These are phyloP conservation scores for Sindora glabra DNA, from an alignment of 306 rosid species.

Conservation along the genomic window DNA sequence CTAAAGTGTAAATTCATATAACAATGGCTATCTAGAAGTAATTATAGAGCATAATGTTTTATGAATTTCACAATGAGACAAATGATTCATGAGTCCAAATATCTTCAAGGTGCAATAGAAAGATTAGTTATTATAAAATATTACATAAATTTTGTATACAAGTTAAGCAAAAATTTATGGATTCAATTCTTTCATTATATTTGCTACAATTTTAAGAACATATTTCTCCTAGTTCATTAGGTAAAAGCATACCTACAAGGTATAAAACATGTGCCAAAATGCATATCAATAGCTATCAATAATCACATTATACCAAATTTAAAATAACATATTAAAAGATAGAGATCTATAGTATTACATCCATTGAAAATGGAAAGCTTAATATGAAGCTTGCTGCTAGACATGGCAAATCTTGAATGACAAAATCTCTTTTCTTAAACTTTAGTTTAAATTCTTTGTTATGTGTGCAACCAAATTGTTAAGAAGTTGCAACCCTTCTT, in stretches of 20 bases:
- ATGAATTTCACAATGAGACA: neutral
- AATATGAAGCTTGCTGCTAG: slow-evolving; percentile 55
- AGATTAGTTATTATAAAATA: neutral
- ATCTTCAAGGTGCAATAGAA: neutral
- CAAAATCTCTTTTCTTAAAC: slow-evolving; percentile 75
- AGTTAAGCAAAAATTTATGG: slow-evolving; percentile 72
- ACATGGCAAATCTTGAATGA: slow-evolving; percentile 86
- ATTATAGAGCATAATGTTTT: too few species aligned
- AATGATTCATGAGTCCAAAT: neutral
- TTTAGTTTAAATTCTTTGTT: slow-evolving; percentile 75
- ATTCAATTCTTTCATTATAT: slow-evolving; percentile 94
- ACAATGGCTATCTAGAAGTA: neutral
- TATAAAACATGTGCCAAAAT: slow-evolving; percentile 15
- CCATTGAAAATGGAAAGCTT: neutral
- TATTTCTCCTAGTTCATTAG: slow-evolving; percentile 98
- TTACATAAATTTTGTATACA: neutral
- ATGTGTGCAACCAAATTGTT: slow-evolving; percentile 59
- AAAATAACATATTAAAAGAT: neutral
- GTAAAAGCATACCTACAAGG: slow-evolving; percentile 82
- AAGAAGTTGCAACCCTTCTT: slow-evolving; percentile 82
- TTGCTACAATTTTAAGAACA: slow-evolving; percentile 74
- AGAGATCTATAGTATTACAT: too few species aligned
- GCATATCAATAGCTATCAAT: slow-evolving; percentile 13
- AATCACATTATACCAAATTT: slow-evolving; percentile 1
- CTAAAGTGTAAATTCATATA: neutral